These are phyloP conservation scores for Citrus sp. DNA, from an alignment of 345 rosid species.

Conservation along the genomic window DNA sequence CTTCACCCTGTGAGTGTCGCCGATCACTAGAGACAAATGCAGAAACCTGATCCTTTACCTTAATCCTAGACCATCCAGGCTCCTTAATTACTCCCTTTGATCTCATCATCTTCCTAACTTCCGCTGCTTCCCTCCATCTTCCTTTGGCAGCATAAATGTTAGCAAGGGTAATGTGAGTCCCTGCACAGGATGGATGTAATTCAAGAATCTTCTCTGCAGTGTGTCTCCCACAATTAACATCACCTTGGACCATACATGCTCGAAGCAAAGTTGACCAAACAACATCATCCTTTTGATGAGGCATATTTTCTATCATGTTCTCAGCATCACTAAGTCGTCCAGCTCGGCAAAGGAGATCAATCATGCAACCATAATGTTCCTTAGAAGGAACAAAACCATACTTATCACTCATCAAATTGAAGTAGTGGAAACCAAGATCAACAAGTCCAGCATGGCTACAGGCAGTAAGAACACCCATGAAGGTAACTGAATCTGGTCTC, in stretches of 20 bases:
- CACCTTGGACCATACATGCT: slow-evolving; percentile 61
- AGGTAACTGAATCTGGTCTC: slow-evolving; percentile 73
- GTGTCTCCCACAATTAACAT: slow-evolving; percentile 57
- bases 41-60: slow-evolving; percentile 45
- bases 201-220: slow-evolving; percentile 67
- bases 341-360: slow-evolving; percentile 82
- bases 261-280: slow-evolving; percentile 84
- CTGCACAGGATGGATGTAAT: slow-evolving; percentile 67
- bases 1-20: slow-evolving; percentile 49
- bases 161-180: slow-evolving; percentile 73
- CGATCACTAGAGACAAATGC: slow-evolving; percentile 71
- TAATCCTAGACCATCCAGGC: slow-evolving; percentile 84
- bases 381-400: slow-evolving; percentile 54
- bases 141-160: slow-evolving; percentile 70
- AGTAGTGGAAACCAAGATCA: slow-evolving; percentile 73
- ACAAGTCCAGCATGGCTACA: slow-evolving; percentile 81
- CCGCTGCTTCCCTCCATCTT: slow-evolving; percentile 79
- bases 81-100: slow-evolving; percentile 77
- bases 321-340: slow-evolving; percentile 75
- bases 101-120: slow-evolving; percentile 61
- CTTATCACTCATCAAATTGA: slow-evolving; percentile 50
- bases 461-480: slow-evolving; percentile 79
- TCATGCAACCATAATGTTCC: slow-evolving; percentile 91
- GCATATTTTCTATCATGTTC: slow-evolving; percentile 65
- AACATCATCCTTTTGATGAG: slow-evolving; percentile 63